A percentile compares a stretch with the other conserved stretches of the same genome.
These are phyloP conservation scores for Salix udensis DNA, from an alignment of 345 rosid genomes.

Conservation along the genomic window DNA sequence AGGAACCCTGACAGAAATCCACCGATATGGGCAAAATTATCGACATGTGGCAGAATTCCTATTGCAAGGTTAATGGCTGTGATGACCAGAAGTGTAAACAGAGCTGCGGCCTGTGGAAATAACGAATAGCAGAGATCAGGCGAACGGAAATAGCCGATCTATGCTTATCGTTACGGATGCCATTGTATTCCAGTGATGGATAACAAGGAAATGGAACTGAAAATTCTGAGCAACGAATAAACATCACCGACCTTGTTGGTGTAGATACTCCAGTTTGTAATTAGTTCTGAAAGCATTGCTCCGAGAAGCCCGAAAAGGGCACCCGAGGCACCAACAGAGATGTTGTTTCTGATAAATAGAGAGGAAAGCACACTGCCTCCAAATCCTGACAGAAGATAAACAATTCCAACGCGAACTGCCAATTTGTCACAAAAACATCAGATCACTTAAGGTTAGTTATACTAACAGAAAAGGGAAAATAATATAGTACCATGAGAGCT, in stretches of 20 bases:
- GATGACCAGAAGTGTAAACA: slow-evolving; percentile 25
- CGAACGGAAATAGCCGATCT: not conserved
- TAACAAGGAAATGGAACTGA: not conserved
- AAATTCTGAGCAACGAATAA: not conserved
- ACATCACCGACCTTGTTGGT: slow-evolving; percentile 18
- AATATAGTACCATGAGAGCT: not conserved
- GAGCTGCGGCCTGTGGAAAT: slow-evolving; percentile 18
- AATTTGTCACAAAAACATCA: not conserved
- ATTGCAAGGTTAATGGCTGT: slow-evolving; percentile 25
- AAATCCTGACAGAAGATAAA: slow-evolving; percentile 26
- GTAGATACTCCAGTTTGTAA: slow-evolving; percentile 29
- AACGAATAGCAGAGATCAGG: not conserved
- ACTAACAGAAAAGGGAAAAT: not conserved
- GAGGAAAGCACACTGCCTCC: slow-evolving; percentile 24
- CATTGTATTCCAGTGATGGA: not conserved
- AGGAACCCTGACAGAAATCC: slow-evolving; percentile 29
- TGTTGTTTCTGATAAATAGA: slow-evolving; percentile 18
- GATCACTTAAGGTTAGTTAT: not conserved
- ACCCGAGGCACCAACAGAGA: slow-evolving; percentile 31
- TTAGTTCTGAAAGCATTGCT: slow-evolving; percentile 30
- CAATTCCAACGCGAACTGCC: slow-evolving; percentile 24
- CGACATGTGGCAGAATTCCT: slow-evolving; percentile 33
- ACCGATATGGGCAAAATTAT: slow-evolving; percentile 27
- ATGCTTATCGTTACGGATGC: not conserved
- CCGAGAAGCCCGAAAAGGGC: slow-evolving; percentile 30